Base-by-base conservation (phyloP, 2,329 filamentous ascomycete species). In the Aspergillus costaricaensis region DNA sequence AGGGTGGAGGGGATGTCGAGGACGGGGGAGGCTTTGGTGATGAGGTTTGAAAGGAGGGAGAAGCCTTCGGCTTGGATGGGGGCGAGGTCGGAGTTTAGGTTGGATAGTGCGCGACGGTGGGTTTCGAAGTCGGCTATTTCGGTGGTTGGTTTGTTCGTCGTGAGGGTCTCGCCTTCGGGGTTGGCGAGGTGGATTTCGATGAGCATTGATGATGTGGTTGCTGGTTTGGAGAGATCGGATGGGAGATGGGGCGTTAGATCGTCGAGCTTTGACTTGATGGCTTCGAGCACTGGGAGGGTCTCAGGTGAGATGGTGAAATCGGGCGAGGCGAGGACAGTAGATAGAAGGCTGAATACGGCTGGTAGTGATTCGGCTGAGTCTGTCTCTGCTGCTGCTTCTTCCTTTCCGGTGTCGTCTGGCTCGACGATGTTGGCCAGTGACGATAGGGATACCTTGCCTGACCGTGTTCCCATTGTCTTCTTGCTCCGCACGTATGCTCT, bases 31-130 rank as follows among this genome's bases (percentile, higher is more conserved):
- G 74, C 70, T 53, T 75, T 74, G n/a, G 68, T 68, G 61, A 80
- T 72, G 3, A 80, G 63, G 23, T 72, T 67, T 5, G 76, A 77
- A 3, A 80, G 65, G 3, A 78, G 66, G 1, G 76, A 76, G 44
- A 80, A 76, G 15, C 78, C 78, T 61, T 80, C 77, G 27, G 76
- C 78, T 62, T 80, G 77, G 1, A 80, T 73, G 0, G 78, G 78
- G 4, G 76, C 74, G 12, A 79, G 66, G 14, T 75, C 65, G 2
- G 77, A 79, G 38, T 72, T 74, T 43, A 80, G 70, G 57, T 77
- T 75, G 21, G 66, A 66, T n/a, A 80, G 61, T 14, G 77, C 78
- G 59, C 76, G 76, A 30, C 76, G 75, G 59, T 80, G 77, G 3
- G 64, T 75, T 49, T 79, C 73, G 48, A 78, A 72, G 53, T 79